Conservation (phyloP, 2,329 filamentous ascomycete species). For the Aspergillus neoniger region DNA sequence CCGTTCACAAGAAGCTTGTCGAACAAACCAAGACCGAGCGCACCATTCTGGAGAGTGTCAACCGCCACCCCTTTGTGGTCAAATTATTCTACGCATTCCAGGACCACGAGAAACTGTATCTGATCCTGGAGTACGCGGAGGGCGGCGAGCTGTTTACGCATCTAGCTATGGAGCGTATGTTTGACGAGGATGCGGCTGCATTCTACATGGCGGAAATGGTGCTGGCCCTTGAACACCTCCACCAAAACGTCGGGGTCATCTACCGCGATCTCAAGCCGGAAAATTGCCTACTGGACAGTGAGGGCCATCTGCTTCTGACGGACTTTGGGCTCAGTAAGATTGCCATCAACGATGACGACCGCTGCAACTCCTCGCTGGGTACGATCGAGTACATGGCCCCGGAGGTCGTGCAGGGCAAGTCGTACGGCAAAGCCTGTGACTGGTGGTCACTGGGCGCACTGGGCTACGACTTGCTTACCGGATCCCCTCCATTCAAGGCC, state of each 20-base stretch:
- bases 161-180: slow-evolving; percentile 91
- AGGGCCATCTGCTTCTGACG: slow-evolving; percentile 90
- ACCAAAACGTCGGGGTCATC: slow-evolving; percentile 87
- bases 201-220: slow-evolving; percentile 99
- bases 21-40: slow-evolving; percentile 98
- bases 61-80: slow-evolving; percentile 94
- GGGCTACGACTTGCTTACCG: slow-evolving; percentile 89
- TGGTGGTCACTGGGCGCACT: slow-evolving; percentile 98
- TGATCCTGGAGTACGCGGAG: slow-evolving; percentile 96
- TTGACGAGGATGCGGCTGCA: slow-evolving; percentile 80
- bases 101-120: slow-evolving; percentile 93
- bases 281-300: slow-evolving; percentile 88
- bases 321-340: slow-evolving; percentile 98
- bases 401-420: slow-evolving; percentile 82
- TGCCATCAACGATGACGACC: slow-evolving; percentile 67
- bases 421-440: slow-evolving; percentile 92
- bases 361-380: slow-evolving; percentile 86
- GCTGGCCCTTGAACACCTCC: slow-evolving; percentile 87
- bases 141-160: slow-evolving; percentile 98
- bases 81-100: slow-evolving; percentile 99
- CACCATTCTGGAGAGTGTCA: slow-evolving; percentile 91
- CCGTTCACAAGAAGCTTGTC: slow-evolving; percentile 91
- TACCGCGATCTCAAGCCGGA: slow-evolving; percentile 98
- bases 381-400: slow-evolving; percentile 99
- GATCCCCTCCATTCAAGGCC: slow-evolving; percentile 85